Evolutionary conservation across 805 yeast species (phyloP), one percentile per base, ranked within the genome.

Genomic region (Jamesozyma spencerorum): DNA sequence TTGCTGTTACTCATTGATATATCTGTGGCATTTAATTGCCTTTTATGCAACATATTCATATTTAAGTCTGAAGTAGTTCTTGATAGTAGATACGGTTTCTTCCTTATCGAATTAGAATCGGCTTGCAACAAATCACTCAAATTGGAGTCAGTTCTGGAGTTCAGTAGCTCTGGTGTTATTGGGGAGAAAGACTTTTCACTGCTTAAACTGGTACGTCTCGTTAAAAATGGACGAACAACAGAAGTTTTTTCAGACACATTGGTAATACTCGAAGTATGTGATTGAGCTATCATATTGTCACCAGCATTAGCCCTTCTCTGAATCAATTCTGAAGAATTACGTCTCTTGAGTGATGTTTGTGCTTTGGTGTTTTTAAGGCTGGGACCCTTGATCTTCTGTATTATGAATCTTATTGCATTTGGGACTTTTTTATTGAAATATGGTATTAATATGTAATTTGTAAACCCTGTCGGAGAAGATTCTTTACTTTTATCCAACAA

Each of bases 371-470:
- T 22, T 10, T 40, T 66, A 46, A 70, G 50, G 30, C 58, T 66
- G 52, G 71, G 73, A 12, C 72, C 74, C 43, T 72, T 75, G 36
- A 76, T 61, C 40, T 68, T 71, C 17, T 65, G 65, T 5, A 74
- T 60, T 18, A 75, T 58, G 43, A 67, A 69, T 37, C 65, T 66
- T 7, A 74, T 67, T 3, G 71, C 57, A 31, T 60, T 49, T 0
- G 82, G 81, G 3, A 74, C 55, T 43, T 62, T 68, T 41, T 68
- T 69, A 37, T 64, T 70, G 51, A 64, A 77, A 54, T 69, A 74
- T 0, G 82, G 81, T 1, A 76, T 64, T 2, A 77, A 43, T 7
- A 76, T 74, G 45, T 70, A 71, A 3, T 69, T 74, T 30, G 74
- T 55, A 49, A 74, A 77, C 3, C 75, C 77, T 15, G 56, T 47